These are phyloP conservation scores for Lathyrus sativus DNA, from an alignment of 306 rosid species.

Conservation along the genomic window DNA sequence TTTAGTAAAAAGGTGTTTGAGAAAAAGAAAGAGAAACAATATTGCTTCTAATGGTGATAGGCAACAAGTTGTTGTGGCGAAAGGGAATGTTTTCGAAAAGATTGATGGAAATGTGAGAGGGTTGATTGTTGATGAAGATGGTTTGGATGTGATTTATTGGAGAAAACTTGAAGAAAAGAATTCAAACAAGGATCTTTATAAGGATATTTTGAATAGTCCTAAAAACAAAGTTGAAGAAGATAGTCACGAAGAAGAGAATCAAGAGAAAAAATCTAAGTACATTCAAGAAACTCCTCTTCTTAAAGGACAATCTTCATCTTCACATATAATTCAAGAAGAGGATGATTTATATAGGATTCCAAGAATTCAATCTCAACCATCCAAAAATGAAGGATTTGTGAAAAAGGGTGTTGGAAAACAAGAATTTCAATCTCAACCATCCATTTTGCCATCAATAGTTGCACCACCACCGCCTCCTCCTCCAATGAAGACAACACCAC, in stretches of 20 bases:
- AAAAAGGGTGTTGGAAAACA: conserved; percentile 28
- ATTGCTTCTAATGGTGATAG: conserved; percentile 34
- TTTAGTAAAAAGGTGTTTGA: conserved; percentile 39
- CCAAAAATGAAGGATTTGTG: neutral
- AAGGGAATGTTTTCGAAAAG: conserved; percentile 43
- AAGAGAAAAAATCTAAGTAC: conserved; percentile 23
- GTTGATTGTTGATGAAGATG: conserved; percentile 82
- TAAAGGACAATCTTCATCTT: conserved; percentile 78
- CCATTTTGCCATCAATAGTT: conserved; percentile 35
- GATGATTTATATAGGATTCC: conserved; percentile 33
- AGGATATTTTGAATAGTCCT: conserved; percentile 38
- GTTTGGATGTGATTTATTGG: conserved; percentile 93
- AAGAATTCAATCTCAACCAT: conserved; percentile 38
- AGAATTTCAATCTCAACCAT: conserved; percentile 42
- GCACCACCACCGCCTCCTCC: conserved; percentile 40
- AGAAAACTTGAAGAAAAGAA: conserved; percentile 64
- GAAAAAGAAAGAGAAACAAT: conserved; percentile 36
- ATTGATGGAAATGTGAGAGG: conserved; percentile 62
- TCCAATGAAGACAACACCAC: conserved; percentile 32
- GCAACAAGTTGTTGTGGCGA: conserved; percentile 39
- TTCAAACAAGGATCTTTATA: conserved; percentile 39
- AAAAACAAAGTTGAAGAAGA: conserved; percentile 12
- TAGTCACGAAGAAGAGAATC: conserved; percentile 28
- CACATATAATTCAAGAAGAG: conserved; percentile 40
- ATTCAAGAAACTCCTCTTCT: conserved; percentile 78